These are phyloP conservation scores for Myxozyma geophila DNA, from an alignment of 805 yeast genomes.

Conservation along the genomic window DNA sequence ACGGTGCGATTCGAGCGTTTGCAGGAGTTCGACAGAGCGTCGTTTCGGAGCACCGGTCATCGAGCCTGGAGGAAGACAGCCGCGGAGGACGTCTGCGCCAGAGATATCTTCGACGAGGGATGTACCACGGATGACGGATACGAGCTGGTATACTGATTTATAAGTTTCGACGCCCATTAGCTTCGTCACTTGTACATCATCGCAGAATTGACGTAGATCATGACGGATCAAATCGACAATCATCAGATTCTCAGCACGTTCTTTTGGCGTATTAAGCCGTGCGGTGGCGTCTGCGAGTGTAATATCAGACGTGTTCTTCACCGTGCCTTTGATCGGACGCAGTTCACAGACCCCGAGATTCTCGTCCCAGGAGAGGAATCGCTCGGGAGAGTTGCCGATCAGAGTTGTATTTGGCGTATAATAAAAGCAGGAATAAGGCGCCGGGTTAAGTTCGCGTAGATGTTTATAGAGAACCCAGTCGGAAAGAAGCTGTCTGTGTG, in stretches of 20 bases:
- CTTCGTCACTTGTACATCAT: conserved; percentile 69
- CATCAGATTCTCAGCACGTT: conserved; percentile 94
- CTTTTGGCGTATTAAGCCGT: conserved; percentile 55
- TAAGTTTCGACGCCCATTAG: conserved; percentile 94
- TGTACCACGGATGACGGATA: conserved; percentile 81
- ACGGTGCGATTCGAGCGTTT: conserved; percentile 53
- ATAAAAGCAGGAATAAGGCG: conserved; percentile 87
- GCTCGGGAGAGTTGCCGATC: conserved; percentile 91
- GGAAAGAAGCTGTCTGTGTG: neutral
- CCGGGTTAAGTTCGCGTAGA: conserved; percentile 75
- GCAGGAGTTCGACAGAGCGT: conserved; percentile 83
- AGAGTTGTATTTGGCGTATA: conserved; percentile 65
- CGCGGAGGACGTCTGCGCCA: conserved; percentile 79
- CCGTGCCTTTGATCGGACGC: conserved; percentile 97
- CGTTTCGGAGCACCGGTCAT: conserved; percentile 99
- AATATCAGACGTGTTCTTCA: conserved; percentile 59
- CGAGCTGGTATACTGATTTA: conserved; percentile 86
- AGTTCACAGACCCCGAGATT: conserved; percentile 62
- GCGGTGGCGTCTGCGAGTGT: conserved; percentile 15
- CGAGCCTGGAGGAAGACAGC: conserved; percentile 94
- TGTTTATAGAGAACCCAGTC: conserved; percentile 79
- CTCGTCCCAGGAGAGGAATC: conserved; percentile 81
- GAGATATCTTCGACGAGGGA: conserved; percentile 50
- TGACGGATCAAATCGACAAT: conserved; percentile 94
- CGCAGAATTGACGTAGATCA: conserved; percentile 73